Evolutionary conservation across 257 asterid species (phyloP).

Genomic region (Ilex asprella): DNA sequence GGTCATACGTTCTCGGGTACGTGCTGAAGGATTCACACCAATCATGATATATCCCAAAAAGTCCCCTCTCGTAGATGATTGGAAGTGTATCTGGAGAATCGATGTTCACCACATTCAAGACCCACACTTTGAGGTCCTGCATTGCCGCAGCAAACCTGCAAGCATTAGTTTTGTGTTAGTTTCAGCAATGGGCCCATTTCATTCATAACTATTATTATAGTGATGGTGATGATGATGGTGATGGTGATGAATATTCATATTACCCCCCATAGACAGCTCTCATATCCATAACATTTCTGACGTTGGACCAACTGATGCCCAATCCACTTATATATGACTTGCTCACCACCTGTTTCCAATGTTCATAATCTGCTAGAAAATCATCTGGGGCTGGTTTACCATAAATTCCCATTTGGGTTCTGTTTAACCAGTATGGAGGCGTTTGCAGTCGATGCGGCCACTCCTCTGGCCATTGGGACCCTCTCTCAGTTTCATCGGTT

Average conservation of each 20-base stretch:
- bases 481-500: conserved; percentile 49
- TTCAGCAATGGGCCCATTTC: not conserved
- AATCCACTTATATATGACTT: conserved; percentile 51
- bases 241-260: conserved; percentile 5
- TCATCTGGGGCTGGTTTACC: conserved; percentile 87
- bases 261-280: conserved; percentile 96
- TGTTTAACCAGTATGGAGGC: conserved; percentile 75
- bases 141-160: conserved; percentile 86
- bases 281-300: conserved; percentile 84
- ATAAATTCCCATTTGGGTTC: conserved; percentile 60
- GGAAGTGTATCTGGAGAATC: conserved; percentile 88
- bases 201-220: not conserved
- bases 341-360: conserved; percentile 59
- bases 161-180: conserved; percentile 7
- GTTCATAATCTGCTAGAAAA: conserved; percentile 54
- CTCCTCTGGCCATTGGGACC: conserved; percentile 84
- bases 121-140: conserved; percentile 77
- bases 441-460: conserved; percentile 69
- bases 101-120: conserved; percentile 72
- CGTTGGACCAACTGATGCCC: conserved; percentile 72
- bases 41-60: conserved; percentile 79
- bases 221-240: not conserved
- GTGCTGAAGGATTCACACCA: conserved; percentile 97
- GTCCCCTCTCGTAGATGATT: conserved; percentile 71
- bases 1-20: conserved; percentile 79